Conservation (phyloP, 495 filamentous ascomycete genomes). For the Talaromyces wortmannii region DNA sequence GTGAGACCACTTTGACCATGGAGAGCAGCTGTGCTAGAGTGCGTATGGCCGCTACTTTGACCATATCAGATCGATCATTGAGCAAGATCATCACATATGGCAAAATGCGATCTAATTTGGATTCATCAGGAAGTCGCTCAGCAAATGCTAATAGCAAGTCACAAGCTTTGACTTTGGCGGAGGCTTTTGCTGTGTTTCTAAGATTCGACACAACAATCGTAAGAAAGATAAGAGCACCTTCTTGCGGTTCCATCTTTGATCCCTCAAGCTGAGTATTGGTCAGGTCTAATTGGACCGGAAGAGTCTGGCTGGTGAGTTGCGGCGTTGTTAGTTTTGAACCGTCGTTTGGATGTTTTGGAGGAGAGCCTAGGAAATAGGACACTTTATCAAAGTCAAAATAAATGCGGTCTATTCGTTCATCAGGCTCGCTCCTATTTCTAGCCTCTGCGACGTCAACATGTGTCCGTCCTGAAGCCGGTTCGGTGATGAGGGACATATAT, state of each 20-base stretch:
- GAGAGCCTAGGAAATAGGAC: constrained; percentile 72
- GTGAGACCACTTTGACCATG: constrained; percentile 79
- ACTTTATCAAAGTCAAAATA: constrained; percentile 98
- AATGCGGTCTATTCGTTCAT: constrained; percentile 88
- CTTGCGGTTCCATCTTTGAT: constrained; percentile 28
- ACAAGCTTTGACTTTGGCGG: constrained; percentile 83
- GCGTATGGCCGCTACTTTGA: constrained; percentile 77
- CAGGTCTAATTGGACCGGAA: constrained; percentile 83
- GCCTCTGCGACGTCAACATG: constrained; percentile 55
- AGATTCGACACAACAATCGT: constrained; percentile 81
- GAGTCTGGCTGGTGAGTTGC: constrained; percentile 31
- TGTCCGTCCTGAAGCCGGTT: constrained; percentile 73
- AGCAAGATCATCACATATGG: constrained; percentile 81
- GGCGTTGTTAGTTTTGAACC: constrained; percentile 14
- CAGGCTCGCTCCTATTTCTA: constrained; percentile 69
- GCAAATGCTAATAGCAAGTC: constrained; percentile 91
- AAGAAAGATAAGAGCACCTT: constrained; percentile 89
- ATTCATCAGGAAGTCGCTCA: constrained; percentile 88
- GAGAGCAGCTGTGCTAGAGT: constrained; percentile 83
- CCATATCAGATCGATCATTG: constrained; percentile 72
- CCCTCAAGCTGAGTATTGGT: constrained; percentile 71
- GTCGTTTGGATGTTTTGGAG: constrained; percentile 11
- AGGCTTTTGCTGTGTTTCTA: constrained; percentile 79
- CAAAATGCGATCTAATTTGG: constrained; percentile 89
- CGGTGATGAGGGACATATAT: constrained; percentile 93